phyloP scores from a whole-genome alignment of 2,329 filamentous ascomycete species.

The Fusarium euwallaceae region DNA sequence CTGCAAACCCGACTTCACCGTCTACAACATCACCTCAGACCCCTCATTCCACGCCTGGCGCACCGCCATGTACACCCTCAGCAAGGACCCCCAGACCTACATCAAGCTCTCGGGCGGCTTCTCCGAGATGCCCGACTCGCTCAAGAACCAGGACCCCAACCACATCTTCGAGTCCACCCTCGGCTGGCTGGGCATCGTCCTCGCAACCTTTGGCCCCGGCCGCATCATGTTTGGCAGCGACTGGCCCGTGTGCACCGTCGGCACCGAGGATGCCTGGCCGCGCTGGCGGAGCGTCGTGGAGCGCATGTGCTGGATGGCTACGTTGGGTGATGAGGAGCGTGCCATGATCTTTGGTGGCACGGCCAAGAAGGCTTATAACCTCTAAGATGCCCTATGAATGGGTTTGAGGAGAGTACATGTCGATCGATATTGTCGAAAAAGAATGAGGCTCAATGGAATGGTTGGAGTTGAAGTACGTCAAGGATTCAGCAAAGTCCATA shows the following conservation, averaged over 20 bases:
- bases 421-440: neutral
- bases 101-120: conserved; percentile 94
- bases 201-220: conserved; percentile 77
- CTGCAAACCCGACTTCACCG: conserved; percentile 84
- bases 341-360: conserved; percentile 79
- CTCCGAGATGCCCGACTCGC: conserved; percentile 76
- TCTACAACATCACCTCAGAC: conserved; percentile 68
- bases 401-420: neutral
- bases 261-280: conserved; percentile 73
- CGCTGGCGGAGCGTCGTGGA: conserved; percentile 82
- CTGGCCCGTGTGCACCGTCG: conserved; percentile 90
- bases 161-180: conserved; percentile 73
- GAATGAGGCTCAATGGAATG: neutral
- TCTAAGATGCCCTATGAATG: conserved; percentile 48
- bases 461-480: neutral
- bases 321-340: conserved; percentile 71
- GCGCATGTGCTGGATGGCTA: conserved; percentile 73
- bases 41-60: conserved; percentile 77
- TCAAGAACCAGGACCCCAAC: conserved; percentile 62
- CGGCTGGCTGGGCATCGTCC: conserved; percentile 79
- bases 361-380: conserved; percentile 77
- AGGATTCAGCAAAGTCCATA: neutral
- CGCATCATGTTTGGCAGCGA: conserved; percentile 92
- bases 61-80: conserved; percentile 75
- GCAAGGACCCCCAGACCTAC: conserved; percentile 75